Percentiles rank a stretch among this genome's conserved stretches.
phyloP scores from a whole-genome alignment of 495 filamentous ascomycete species.

The Xylaria nigripes region DNA sequence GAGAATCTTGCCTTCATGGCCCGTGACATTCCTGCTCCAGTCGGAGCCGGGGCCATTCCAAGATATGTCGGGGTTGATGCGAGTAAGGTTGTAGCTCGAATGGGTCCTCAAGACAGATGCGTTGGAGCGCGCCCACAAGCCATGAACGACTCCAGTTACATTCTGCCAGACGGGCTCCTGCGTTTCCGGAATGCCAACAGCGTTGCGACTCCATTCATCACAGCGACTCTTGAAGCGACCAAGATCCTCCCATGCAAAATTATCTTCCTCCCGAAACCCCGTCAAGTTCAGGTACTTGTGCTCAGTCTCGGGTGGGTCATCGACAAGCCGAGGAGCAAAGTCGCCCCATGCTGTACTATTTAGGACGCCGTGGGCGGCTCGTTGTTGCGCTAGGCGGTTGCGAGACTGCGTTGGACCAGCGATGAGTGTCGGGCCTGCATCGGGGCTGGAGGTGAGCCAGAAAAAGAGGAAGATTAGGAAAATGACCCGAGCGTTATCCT shows the following conservation, averaged over 20 bases:
- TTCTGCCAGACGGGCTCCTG: conserved; percentile 62
- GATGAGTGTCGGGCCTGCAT: conserved; percentile 33
- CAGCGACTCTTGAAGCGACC: conserved; percentile 38
- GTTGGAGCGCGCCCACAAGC: conserved; percentile 62
- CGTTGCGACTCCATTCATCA: conserved; percentile 36
- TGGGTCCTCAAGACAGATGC: conserved; percentile 28
- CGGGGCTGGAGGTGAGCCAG: conserved; percentile 34
- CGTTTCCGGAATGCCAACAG: conserved; percentile 31
- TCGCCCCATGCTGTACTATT: conserved; percentile 68
- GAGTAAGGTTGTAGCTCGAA: conserved; percentile 39
- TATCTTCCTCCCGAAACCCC: conserved; percentile 64
- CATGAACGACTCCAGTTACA: conserved; percentile 65
- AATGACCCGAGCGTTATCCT: conserved; percentile 33
- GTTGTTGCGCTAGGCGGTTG: conserved; percentile 39
- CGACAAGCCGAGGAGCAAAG: conserved; percentile 45
- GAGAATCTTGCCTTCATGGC: conserved; percentile 46
- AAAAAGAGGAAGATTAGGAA: conserved; percentile 37
- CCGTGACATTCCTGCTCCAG: conserved; percentile 63
- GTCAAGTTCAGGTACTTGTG: conserved; percentile 65
- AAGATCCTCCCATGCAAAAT: conserved; percentile 63
- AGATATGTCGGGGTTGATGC: conserved; percentile 34
- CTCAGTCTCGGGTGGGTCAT: conserved; percentile 19
- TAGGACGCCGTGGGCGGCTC: conserved; percentile 54
- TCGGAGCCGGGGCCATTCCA: conserved; percentile 37
- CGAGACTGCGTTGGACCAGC: conserved; percentile 31